Base-by-base conservation (phyloP, 2,329 filamentous ascomycete species). In the Myriosclerotinia duriaeana region DNA sequence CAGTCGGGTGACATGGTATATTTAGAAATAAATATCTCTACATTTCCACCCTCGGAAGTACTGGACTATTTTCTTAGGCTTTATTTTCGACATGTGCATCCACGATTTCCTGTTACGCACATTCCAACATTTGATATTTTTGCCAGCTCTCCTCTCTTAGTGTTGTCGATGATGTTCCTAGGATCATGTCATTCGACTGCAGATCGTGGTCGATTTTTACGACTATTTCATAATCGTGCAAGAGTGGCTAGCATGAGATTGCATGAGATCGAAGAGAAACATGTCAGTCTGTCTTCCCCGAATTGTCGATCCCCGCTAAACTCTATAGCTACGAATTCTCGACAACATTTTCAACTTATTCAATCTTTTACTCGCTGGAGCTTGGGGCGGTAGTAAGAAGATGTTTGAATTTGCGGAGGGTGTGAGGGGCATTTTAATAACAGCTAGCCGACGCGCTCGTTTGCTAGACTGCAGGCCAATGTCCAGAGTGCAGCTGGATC, bases 361-460 rank as follows among this genome's bases (percentile, higher is more conserved):
- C 36, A 69, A 74, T 6, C 69, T 75, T 17, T 72, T 72, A 44
- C 50, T 75, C 4, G 71, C 71, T 48, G 73, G 73, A 1, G 71
- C 73, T 9, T 75, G 73, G 73, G 72, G 71, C 64, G 73, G 73
- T 11, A 72, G 68, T 56, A 74, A 74, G 42, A 69, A 71, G 36
- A 69, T 70, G 46, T 75, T 73, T 54, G 73, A 75, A 53, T 75
- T 74, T 44, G 71, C 73, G 5, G 73, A 75, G 52, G 73, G 73
- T 22, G 70, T 64, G 2, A 64, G 73, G 52, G 73, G 73, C 14
- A 71, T 71, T 30, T 56, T 75, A 6, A 65, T 75, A 20, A 72
- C 73, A 30, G 71, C 73, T 40, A 69, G 69, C 40, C 67, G 73
- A 52, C 66, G 73, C 56, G 53, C 68, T 53, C 70, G 73, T 0